phyloP scores from a whole-genome alignment of 345 rosid species.

The Lumnitzera racemosa region DNA sequence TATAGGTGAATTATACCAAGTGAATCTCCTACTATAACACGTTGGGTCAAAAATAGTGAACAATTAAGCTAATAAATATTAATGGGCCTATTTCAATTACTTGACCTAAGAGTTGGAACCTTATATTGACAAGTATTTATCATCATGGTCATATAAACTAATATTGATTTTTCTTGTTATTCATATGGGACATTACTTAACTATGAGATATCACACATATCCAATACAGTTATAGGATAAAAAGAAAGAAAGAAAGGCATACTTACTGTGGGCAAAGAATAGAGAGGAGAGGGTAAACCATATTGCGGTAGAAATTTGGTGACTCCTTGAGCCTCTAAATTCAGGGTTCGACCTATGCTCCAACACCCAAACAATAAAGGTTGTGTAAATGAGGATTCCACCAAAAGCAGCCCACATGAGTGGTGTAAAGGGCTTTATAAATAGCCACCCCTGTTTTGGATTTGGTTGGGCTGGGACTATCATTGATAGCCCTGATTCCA shows the following conservation, averaged over 20 bases:
- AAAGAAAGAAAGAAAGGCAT: neutral
- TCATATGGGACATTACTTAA: too few species aligned
- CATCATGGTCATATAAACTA: too few species aligned
- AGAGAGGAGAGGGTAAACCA: conserved; percentile 47
- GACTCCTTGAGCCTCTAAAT: conserved; percentile 25
- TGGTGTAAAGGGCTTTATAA: conserved; percentile 40
- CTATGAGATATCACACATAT: too few species aligned
- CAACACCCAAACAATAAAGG: conserved; percentile 38
- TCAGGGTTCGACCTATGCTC: conserved; percentile 33
- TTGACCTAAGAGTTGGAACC: too few species aligned
- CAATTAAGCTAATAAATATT: too few species aligned
- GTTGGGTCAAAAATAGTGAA: too few species aligned
- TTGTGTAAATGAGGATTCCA: conserved; percentile 30
- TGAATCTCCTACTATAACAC: too few species aligned
- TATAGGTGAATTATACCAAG: too few species aligned
- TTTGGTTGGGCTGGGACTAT: conserved; percentile 21
- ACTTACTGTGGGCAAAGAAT: conserved; percentile 53
- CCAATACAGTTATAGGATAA: too few species aligned
- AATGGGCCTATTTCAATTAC: too few species aligned
- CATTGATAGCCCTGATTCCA: conserved; percentile 48
- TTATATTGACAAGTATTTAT: too few species aligned
- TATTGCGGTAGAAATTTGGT: conserved; percentile 32
- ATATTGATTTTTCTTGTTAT: too few species aligned
- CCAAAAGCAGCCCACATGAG: conserved; percentile 43
- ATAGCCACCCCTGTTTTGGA: conserved; percentile 27